phyloP scores from a whole-genome alignment of 371 early-diverging fungal genomes.

The Astathelohania contejeani region DNA sequence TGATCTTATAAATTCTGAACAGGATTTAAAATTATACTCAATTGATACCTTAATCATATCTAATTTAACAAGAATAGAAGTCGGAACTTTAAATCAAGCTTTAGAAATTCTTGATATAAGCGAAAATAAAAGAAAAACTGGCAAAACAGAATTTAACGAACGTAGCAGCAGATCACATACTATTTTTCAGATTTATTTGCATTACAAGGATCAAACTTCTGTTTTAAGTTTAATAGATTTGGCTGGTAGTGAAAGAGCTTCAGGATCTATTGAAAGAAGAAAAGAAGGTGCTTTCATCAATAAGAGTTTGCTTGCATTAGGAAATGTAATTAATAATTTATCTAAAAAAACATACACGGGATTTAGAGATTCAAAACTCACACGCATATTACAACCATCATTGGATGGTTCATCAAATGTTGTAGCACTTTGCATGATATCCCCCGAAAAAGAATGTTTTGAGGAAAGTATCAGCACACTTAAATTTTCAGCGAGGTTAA shows the following conservation, averaged over 20 bases:
- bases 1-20: constrained; percentile 55
- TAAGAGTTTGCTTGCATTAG: constrained; percentile 48
- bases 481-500: constrained; percentile 62
- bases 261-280: constrained; percentile 32
- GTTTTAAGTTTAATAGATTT: constrained; percentile 53
- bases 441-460: constrained; percentile 59
- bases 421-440: constrained; percentile 67
- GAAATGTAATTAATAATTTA: constrained; percentile 49
- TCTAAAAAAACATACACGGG: constrained; percentile 58
- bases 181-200: constrained; percentile 59
- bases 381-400: constrained; percentile 63
- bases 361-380: constrained; percentile 73
- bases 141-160: constrained; percentile 66
- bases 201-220: constrained; percentile 6
- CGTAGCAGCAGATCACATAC: constrained; percentile 71
- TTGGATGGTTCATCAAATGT: constrained; percentile 62
- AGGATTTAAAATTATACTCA: constrained; percentile 30
- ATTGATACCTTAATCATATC: constrained; percentile 21
- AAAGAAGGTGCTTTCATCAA: constrained; percentile 56
- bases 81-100: constrained; percentile 64
- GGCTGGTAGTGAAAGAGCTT: constrained; percentile 50
- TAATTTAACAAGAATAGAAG: constrained; percentile 38
- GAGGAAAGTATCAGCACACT: constrained; percentile 78
- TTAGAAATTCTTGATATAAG: constrained; percentile 61
- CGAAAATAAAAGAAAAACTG: constrained; percentile 63